Conservation (phyloP, 768 basidiomycete genomes). For the Chiua virens region DNA sequence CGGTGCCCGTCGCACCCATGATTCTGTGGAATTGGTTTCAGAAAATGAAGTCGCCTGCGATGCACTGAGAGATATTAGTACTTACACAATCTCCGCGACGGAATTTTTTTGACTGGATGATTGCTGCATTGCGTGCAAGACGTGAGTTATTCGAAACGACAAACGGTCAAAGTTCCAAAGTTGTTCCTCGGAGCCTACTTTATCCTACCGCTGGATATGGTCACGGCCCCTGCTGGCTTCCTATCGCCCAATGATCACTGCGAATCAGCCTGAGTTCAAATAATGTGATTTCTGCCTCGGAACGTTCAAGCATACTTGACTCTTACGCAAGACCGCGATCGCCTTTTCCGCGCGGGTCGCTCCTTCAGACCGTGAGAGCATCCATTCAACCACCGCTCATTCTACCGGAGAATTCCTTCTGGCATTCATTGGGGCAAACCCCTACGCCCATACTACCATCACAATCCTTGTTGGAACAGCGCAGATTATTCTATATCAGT, state of each 20-base stretch:
- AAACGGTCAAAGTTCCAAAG: background rate
- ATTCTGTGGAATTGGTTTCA: background rate
- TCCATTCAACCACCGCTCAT: too few species aligned
- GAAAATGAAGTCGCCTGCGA: background rate
- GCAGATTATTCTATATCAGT: too few species aligned
- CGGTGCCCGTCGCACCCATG: constrained; percentile 5
- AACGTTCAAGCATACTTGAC: background rate
- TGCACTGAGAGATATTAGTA: background rate
- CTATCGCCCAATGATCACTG: background rate
- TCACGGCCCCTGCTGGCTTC: background rate
- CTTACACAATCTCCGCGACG: background rate
- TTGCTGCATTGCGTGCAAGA: background rate
- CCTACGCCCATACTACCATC: too few species aligned
- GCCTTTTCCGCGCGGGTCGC: too few species aligned
- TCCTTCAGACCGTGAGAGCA: too few species aligned
- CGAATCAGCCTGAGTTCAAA: background rate
- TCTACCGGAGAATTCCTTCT: too few species aligned
- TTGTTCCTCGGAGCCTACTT: background rate
- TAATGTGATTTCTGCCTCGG: background rate
- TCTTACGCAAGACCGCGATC: background rate
- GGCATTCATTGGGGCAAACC: too few species aligned
- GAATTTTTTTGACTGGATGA: background rate
- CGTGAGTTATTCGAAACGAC: background rate
- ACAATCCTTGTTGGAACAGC: too few species aligned
- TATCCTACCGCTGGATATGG: background rate